Evolutionary conservation across 306 rosid genomes (phyloP), one percentile per base, ranked within the genome.

Genomic region (Echinosophora koreensis): DNA sequence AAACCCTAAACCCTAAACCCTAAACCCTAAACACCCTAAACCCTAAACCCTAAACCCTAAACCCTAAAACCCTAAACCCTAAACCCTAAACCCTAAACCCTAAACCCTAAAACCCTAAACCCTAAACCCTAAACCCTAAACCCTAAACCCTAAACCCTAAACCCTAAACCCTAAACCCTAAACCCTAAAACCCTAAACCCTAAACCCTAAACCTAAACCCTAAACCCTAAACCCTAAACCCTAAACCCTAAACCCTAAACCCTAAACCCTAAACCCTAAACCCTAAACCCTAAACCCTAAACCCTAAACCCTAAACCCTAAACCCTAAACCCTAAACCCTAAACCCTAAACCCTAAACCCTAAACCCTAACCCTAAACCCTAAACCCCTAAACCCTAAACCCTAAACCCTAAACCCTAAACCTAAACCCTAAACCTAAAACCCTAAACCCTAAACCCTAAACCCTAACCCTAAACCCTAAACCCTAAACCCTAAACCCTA

Each of bases 191-290:
- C 22, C 27, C 46, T 34, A 35, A 61, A 60, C 41, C 44, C 5
- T 4, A 8, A 61, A 61, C n/a, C 18, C 46, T 7, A 38, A 38
- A 5, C 42, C 46, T 61, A n/a, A 61, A 32, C 66, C 18, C 42
- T 60, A n/a, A 61, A 61, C 44, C 46, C 64, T 27, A 9, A 58
- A 27, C 64, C 64, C 38, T 58, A 28, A 27, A 58, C 16, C 16
- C 39, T 58, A 30, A 58, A 27, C 64, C 38, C 37, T 28, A 30
- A 58, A 27, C 39, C 64, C 39, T 27, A 30, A 58, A 58, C 22
- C 39, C 39, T 28, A 58, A 27, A 28, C 64, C 39, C 39, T 1
- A 58, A 14, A 37, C 46, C 27, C 47, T 37, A 35, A 62, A 62
- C 13, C 47, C 47, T 62, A 62, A 22, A 22, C 22, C 22, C 0